Base-by-base conservation (phyloP, 768 basidiomycete genomes). In the Boletus rex-veris region DNA sequence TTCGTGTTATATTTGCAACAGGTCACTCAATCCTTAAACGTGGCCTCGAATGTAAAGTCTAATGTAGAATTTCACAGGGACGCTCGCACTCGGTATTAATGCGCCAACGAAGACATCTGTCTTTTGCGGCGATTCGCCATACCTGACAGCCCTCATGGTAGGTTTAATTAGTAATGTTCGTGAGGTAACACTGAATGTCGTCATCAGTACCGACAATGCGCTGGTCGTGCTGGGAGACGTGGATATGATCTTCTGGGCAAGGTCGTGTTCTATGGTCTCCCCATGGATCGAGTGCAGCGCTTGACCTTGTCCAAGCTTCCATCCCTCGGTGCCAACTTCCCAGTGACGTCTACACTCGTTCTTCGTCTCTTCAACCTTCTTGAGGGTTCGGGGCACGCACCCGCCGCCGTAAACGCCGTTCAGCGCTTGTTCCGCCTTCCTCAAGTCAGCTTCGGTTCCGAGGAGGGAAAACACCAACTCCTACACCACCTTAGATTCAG, bases 11-110 rank as follows among this genome's bases (percentile, higher is more conserved):
- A 31, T 80, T 89, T 55, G 80, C 87, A 10, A 88, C 86, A 51
- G 80, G 82, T 81, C 46, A 16, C 64, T 81, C 46, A 16, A 64
- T 46, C 31, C 14, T 15, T 44, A 8, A 28, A 50, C 3, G 3
- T 18, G 4, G 0, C 10, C 30, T 46, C 31, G 16, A 26, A 50
- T 35, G 24, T 19, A 10, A 58, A 45, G 12, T 51, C 38, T 57
- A 24, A 60, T 14, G 9, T 15, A 35, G 30, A 38, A 11, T 43
- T 16, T 11, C 2, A n/a, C 47, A 83, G 83, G 82, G 1, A 88
- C 86, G 6, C 72, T 88, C 50, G 86, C 87, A 1, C 72, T 89
- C 14, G 88, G 87, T 53, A 89, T 89, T 61, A 89, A 89, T 61
- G 86, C 85, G 0, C 87, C 87, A 1, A 77, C 84, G 0, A 85